Evolutionary conservation across 495 filamentous ascomycete genomes (phyloP).

Genomic region (Rhizodiscina lignyota): DNA sequence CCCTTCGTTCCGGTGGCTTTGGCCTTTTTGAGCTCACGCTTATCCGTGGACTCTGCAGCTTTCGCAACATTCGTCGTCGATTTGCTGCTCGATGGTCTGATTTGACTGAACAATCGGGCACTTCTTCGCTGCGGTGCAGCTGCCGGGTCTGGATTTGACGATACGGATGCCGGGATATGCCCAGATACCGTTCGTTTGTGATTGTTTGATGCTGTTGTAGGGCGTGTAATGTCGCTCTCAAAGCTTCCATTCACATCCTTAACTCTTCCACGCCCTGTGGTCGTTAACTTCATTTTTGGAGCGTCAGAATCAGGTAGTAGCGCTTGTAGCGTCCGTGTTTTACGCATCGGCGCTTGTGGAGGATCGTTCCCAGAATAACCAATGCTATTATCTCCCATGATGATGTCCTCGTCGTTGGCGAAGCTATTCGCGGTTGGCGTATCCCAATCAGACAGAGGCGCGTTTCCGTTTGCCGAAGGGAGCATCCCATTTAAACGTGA

Average conservation of each 20-base stretch:
- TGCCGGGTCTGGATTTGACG: constrained; percentile 30
- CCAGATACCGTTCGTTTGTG: constrained; percentile 80
- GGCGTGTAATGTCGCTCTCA: too few species aligned
- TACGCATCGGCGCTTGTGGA: constrained; percentile 50
- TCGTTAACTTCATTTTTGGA: constrained; percentile 42
- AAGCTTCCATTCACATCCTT: constrained; percentile 8
- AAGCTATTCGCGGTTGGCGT: constrained; percentile 19
- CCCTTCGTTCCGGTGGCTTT: constrained; percentile 43
- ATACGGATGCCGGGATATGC: constrained; percentile 39
- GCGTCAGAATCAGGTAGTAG: constrained; percentile 33
- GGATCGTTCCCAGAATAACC: constrained; percentile 31
- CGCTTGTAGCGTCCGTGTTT: constrained; percentile 39
- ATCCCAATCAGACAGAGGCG: constrained; percentile 12
- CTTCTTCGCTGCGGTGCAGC: constrained; percentile 62
- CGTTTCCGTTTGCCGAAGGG: constrained; percentile 7
- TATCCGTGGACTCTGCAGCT: constrained; percentile 34
- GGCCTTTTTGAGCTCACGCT: constrained; percentile 62
- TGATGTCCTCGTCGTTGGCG: constrained; percentile 18
- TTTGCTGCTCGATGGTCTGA: constrained; percentile 43
- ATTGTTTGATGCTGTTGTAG: too few species aligned
- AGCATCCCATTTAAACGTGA: constrained; percentile 14
- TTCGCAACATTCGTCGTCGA: constrained; percentile 26
- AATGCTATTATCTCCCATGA: constrained; percentile 19
- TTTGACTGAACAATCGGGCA: constrained; percentile 58
- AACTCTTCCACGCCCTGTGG: constrained; percentile 18